A percentile compares a stretch with the other conserved stretches of the same genome.
These are phyloP conservation scores for Clausena lansium DNA, from an alignment of 345 rosid genomes.

Conservation along the genomic window DNA sequence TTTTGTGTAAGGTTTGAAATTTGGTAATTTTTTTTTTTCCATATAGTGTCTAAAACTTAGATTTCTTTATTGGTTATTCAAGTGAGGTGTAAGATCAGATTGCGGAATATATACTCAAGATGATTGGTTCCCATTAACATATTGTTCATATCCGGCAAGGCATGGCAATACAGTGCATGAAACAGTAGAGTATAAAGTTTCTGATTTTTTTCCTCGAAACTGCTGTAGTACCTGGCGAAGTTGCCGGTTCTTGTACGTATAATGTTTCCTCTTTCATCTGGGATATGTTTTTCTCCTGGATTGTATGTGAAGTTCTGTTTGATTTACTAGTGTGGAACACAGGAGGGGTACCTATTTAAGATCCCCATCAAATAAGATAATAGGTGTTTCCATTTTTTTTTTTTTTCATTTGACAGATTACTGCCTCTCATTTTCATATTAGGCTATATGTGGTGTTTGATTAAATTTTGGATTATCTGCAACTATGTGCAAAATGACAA, in stretches of 20 bases:
- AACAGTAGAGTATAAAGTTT: slow-evolving; percentile 22
- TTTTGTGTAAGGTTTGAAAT: slow-evolving; percentile 52
- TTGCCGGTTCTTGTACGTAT: slow-evolving; percentile 33
- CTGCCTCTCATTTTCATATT: background rate
- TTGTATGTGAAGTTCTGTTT: slow-evolving; percentile 45
- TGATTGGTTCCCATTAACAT: slow-evolving; percentile 41
- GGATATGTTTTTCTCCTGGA: slow-evolving; percentile 33
- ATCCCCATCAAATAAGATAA: slow-evolving; percentile 44
- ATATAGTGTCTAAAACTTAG: slow-evolving; percentile 33
- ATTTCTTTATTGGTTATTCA: slow-evolving; percentile 47
- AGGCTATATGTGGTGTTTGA: background rate
- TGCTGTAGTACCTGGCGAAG: slow-evolving; percentile 34
- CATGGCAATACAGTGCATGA: slow-evolving; percentile 24
- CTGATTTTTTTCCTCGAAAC: slow-evolving; percentile 10
- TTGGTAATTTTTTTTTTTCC: slow-evolving; percentile 17
- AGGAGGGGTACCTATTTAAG: slow-evolving; percentile 30
- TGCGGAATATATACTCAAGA: slow-evolving; percentile 48
- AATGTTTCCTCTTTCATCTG: slow-evolving; percentile 27
- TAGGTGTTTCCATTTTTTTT: slow-evolving; percentile 35
- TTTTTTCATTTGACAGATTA: slow-evolving; percentile 14
- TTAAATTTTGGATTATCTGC: slow-evolving; percentile 6
- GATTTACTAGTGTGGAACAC: slow-evolving; percentile 43
- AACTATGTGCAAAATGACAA: slow-evolving; percentile 8
- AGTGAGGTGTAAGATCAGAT: slow-evolving; percentile 64
- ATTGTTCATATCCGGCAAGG: slow-evolving; percentile 37